A percentile compares a stretch with the other conserved stretches of the same genome.
phyloP scores from a whole-genome alignment of 2,329 filamentous ascomycete species.

The Cryphonectria carpinicola region DNA sequence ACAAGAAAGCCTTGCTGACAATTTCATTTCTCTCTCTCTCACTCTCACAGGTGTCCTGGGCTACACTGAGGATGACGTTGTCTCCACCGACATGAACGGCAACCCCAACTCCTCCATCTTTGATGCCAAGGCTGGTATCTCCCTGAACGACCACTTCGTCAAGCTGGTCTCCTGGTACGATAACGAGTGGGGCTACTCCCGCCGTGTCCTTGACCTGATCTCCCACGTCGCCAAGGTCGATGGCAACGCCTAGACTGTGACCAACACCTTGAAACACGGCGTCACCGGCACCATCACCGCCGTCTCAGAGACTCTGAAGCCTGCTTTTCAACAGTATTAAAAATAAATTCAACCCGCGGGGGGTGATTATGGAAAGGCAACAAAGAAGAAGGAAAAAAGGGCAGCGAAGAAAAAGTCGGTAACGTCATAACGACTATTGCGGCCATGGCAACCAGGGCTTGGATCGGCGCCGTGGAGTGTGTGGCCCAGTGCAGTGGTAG shows the following conservation, averaged over 20 bases:
- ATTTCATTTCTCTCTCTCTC: background rate
- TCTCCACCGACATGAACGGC: conserved; percentile 92
- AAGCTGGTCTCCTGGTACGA: conserved; percentile 99
- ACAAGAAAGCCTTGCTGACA: conserved; percentile 24
- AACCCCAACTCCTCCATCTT: conserved; percentile 96
- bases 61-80: conserved; percentile 97
- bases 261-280: conserved; percentile 3
- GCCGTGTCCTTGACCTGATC: conserved; percentile 85
- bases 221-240: conserved; percentile 82
- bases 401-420: conserved; percentile 28
- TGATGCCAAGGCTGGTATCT: conserved; percentile 98
- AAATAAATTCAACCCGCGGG: background rate
- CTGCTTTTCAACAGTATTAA: background rate
- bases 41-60: conserved; percentile 71
- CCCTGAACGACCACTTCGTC: conserved; percentile 97
- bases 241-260: conserved; percentile 51
- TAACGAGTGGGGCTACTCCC: conserved; percentile 99
- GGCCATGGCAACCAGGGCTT: conserved; percentile 15
- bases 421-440: conserved; percentile 27
- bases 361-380: background rate
- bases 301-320: conserved; percentile 13
- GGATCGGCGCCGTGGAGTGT: conserved; percentile 13
- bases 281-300: background rate
- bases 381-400: background rate
- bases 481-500: conserved; percentile 19